Evolutionary conservation across 2,329 filamentous ascomycete genomes (phyloP).

Genomic region (Elsinoe batatas): DNA sequence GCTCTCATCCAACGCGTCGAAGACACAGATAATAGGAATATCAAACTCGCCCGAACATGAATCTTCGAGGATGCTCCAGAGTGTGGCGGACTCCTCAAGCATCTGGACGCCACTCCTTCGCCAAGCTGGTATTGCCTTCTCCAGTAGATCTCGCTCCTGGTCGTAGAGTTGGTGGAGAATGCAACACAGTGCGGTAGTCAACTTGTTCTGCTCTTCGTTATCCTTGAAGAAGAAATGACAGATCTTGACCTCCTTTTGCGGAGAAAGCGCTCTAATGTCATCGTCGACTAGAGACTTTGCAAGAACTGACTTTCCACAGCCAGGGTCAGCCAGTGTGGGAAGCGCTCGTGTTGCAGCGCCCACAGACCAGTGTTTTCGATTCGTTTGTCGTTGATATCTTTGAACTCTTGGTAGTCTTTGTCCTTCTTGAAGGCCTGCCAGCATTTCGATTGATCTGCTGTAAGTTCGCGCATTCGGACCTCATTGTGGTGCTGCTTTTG

Average conservation of each 20-base stretch:
- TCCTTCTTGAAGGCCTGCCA: conserved; percentile 20
- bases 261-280: conserved; percentile 16
- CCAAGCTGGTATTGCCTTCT: neutral
- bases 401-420: conserved; percentile 23
- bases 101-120: too few relatives aligned
- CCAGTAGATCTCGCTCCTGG: conserved; percentile 21
- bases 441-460: neutral
- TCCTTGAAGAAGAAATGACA: conserved; percentile 34
- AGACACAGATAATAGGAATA: conserved; percentile 18
- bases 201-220: conserved; percentile 26
- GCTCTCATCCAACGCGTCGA: conserved; percentile 24
- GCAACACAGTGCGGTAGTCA: conserved; percentile 26
- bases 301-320: conserved; percentile 34
- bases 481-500: too few relatives aligned
- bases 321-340: conserved; percentile 28
- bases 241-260: conserved; percentile 12
- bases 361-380: conserved; percentile 27
- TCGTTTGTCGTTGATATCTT: conserved; percentile 26
- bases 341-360: conserved; percentile 24
- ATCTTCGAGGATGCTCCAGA: conserved; percentile 15
- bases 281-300: conserved; percentile 28
- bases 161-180: conserved; percentile 31
- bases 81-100: too few relatives aligned
- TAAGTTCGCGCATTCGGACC: too few relatives aligned
- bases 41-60: conserved; percentile 16